Conservation (phyloP, 176 grass and related monocot species). For the Cenchrus purpureus region DNA sequence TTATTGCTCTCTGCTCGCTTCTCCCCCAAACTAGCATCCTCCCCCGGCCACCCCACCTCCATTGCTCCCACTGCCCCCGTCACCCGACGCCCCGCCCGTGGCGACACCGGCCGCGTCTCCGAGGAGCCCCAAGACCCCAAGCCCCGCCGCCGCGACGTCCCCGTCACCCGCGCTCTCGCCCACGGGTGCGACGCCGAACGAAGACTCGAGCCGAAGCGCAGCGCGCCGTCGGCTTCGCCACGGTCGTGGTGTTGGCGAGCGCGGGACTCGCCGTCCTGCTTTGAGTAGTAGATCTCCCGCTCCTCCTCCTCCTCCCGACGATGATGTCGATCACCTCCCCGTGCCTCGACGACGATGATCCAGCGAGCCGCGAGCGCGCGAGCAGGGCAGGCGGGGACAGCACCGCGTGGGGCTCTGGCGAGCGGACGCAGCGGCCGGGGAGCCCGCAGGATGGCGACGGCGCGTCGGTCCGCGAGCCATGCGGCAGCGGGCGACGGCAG, state of each 20-base stretch:
- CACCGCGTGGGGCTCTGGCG: too few relatives aligned
- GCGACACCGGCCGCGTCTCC: constrained; percentile 37
- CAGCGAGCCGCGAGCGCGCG: too few relatives aligned
- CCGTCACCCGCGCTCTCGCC: constrained; percentile 40
- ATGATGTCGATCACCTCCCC: constrained; percentile 3
- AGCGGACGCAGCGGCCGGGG: too few relatives aligned
- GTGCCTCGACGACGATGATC: neutral
- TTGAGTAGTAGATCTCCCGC: constrained; percentile 32
- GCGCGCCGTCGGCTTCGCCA: constrained; percentile 28
- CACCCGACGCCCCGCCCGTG: constrained; percentile 45
- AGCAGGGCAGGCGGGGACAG: too few relatives aligned
- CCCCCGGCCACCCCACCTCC: constrained; percentile 48
- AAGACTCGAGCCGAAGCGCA: neutral
- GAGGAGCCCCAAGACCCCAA: constrained; percentile 44
- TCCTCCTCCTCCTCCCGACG: neutral
- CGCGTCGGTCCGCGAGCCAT: too few relatives aligned
- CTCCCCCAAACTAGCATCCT: neutral
- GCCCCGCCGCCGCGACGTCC: constrained; percentile 3
- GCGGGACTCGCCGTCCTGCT: constrained; percentile 45
- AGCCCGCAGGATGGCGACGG: too few relatives aligned
- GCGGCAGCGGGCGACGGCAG: too few relatives aligned
- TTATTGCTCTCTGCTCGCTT: too few relatives aligned
- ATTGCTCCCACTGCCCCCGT: constrained; percentile 17
- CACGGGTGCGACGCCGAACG: constrained; percentile 2
- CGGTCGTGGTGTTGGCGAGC: constrained; percentile 46